Evolutionary conservation across 495 filamentous ascomycete genomes (phyloP).

Genomic region (Trichoderma orchidacearum): DNA sequence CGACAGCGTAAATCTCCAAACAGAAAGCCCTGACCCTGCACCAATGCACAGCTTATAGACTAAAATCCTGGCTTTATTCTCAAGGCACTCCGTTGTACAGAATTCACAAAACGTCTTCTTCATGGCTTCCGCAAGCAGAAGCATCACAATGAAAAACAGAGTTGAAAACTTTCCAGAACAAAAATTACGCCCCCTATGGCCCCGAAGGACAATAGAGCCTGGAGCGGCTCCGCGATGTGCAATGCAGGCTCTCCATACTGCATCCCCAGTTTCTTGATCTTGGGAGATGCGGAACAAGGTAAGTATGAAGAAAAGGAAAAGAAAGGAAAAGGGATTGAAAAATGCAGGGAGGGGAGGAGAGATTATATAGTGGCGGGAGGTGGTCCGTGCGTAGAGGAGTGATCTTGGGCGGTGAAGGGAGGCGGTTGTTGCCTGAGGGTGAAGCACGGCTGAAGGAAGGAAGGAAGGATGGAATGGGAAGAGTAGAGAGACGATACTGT

Average conservation of each 20-base stretch:
- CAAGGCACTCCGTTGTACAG: too few species aligned
- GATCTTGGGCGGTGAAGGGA: not conserved
- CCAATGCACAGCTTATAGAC: not conserved
- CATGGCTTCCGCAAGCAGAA: slow-evolving; percentile 6
- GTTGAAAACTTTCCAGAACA: not conserved
- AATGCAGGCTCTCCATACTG: slow-evolving; percentile 5
- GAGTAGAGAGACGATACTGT: too few species aligned
- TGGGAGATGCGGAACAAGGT: slow-evolving; percentile 18
- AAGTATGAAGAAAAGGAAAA: slow-evolving; percentile 22
- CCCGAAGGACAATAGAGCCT: slow-evolving; percentile 21
- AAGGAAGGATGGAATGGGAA: not conserved
- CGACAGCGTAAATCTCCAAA: too few species aligned
- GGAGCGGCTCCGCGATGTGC: slow-evolving; percentile 2
- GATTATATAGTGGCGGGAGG: not conserved
- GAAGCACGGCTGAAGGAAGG: not conserved
- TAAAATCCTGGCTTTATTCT: too few species aligned
- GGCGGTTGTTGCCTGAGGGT: not conserved
- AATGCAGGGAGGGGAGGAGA: slow-evolving; percentile 1
- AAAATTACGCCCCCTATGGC: slow-evolving; percentile 25
- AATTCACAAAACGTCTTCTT: slow-evolving; percentile 2
- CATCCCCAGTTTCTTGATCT: slow-evolving; percentile 15
- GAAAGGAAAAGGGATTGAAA: slow-evolving; percentile 4
- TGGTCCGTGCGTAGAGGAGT: slow-evolving; percentile 4
- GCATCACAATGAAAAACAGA: slow-evolving; percentile 9
- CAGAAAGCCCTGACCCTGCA: not conserved